Conservation (phyloP, 2,329 filamentous ascomycete genomes). For the Chaetomiaceae sp. region DNA sequence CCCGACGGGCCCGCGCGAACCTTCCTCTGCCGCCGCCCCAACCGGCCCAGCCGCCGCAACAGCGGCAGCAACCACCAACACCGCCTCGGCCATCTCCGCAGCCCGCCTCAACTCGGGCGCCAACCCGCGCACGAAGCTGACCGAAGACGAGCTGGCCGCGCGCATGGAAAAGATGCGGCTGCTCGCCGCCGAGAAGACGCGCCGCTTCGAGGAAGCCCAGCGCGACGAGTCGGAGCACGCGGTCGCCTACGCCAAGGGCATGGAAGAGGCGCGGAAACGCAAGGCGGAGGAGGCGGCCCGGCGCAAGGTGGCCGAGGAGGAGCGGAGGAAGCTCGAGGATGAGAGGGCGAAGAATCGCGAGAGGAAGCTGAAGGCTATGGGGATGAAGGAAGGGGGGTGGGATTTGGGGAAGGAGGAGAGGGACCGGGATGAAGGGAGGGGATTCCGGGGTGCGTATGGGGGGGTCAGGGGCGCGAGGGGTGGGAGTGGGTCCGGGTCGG, state of each 20-base stretch:
- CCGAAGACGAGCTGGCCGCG: constrained; percentile 52
- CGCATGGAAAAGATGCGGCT: constrained; percentile 61
- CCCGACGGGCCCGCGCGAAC: constrained; percentile 9
- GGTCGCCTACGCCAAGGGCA: constrained; percentile 49
- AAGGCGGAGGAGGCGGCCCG: constrained; percentile 50
- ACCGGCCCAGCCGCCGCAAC: not conserved
- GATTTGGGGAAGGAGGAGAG: constrained; percentile 53
- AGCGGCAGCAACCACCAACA: constrained; percentile 28
- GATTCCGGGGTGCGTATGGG: constrained; percentile 43
- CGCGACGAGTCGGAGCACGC: constrained; percentile 54
- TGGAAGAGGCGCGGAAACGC: constrained; percentile 51
- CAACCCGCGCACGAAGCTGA: constrained; percentile 58
- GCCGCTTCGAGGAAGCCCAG: constrained; percentile 56
- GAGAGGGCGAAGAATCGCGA: constrained; percentile 58
- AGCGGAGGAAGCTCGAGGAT: constrained; percentile 50
- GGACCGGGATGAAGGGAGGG: constrained; percentile 34
- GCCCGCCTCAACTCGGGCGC: constrained; percentile 50
- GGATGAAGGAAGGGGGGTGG: constrained; percentile 51
- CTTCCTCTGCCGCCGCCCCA: not conserved
- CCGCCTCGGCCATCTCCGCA: constrained; percentile 31
- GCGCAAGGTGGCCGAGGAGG: constrained; percentile 48
- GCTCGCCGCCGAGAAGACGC: constrained; percentile 53
- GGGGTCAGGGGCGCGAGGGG: constrained; percentile 28
- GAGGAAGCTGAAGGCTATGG: constrained; percentile 57
- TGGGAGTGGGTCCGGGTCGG: too few species aligned